Base-by-base conservation (phyloP, 331 rosid species). In the Dryas integrifolia region DNA sequence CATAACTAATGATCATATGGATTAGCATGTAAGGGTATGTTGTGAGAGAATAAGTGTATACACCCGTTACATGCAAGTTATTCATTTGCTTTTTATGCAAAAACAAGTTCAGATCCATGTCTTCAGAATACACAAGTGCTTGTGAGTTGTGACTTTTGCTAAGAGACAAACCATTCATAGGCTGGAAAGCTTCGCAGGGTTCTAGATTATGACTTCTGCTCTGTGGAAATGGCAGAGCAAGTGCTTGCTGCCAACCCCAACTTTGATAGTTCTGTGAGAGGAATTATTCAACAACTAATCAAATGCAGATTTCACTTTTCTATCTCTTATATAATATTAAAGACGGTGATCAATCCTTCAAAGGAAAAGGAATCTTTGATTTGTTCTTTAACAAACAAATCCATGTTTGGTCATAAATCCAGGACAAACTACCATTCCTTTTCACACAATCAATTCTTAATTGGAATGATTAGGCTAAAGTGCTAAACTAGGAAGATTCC, bases 121-220 rank as follows among this genome's bases (percentile, higher is more conserved):
- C 40, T 7, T 26, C 4, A 26, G 16, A 9, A 16, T 6, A 26
- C 6, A 11, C 52, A 57, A 13, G 24, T 57, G 18, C 9, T 30
- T 11, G 64, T 12, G 51, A 57, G 7, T 70, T 12, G 64, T 12
- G 51, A 57, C 13, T 70, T 12, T 52, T 18, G 51, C 64, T 53
- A 40, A 30, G 69, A 60, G 75, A 67, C 70, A 67, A 50, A 67
- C 65, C 14, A 53, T 7, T 24, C 47, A 44, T 24, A 48, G 62
- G 76, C 79, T 80, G 80, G 80, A 63, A 80, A 80, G 64, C 65
- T 80, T 47, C 21, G 68, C 43, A 47, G 60, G 51, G 14, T 44
- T 66, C 48, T 30, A 59, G 15, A 35, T 7, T 24, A 4, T 41
- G 38, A 55, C 73, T 63, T 63, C 52, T 55, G 58, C 43, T 46